A percentile compares a stretch with the other conserved stretches of the same genome.
Evolutionary conservation across 2,329 filamentous ascomycete genomes (phyloP).

Genomic region (Coniochaeta ligniaria): DNA sequence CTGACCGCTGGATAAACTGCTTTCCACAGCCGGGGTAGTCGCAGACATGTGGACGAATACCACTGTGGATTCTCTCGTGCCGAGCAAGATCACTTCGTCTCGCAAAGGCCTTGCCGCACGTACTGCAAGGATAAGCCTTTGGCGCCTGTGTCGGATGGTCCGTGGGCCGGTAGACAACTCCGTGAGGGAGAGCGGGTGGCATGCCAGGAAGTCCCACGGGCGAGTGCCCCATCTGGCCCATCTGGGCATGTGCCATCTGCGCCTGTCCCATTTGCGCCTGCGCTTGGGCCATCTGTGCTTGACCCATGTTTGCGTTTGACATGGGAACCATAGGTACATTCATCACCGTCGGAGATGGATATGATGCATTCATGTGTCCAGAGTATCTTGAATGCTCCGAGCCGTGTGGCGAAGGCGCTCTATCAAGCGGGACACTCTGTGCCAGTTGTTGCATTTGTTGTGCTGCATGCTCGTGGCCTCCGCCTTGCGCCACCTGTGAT

Average conservation of each 20-base stretch:
- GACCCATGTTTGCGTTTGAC: conserved; percentile 11
- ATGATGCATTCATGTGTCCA: conserved; percentile 35
- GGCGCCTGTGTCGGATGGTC: conserved; percentile 24
- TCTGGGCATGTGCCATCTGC: not conserved
- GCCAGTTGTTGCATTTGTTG: conserved; percentile 17
- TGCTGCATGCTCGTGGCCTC: conserved; percentile 16
- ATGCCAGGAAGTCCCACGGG: conserved; percentile 36
- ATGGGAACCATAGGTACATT: conserved; percentile 36
- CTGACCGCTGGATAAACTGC: conserved; percentile 94
- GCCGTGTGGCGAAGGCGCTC: conserved; percentile 50
- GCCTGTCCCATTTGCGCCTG: not conserved
- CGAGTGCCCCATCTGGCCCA: conserved; percentile 3
- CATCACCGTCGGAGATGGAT: conserved; percentile 48
- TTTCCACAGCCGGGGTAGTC: conserved; percentile 85
- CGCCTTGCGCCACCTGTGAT: conserved; percentile 13
- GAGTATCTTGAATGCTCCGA: conserved; percentile 54
- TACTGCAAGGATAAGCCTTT: conserved; percentile 82
- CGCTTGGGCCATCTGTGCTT: not conserved
- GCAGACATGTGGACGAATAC: conserved; percentile 84
- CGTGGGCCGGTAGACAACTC: conserved; percentile 21
- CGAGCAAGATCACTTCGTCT: conserved; percentile 87
- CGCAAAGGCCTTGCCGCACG: conserved; percentile 87
- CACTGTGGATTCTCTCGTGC: conserved; percentile 94
- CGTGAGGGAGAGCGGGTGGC: conserved; percentile 20
- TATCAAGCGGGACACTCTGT: conserved; percentile 34